Conservation (phyloP, 2,329 filamentous ascomycete species). For the Fusarium euwallaceae region DNA sequence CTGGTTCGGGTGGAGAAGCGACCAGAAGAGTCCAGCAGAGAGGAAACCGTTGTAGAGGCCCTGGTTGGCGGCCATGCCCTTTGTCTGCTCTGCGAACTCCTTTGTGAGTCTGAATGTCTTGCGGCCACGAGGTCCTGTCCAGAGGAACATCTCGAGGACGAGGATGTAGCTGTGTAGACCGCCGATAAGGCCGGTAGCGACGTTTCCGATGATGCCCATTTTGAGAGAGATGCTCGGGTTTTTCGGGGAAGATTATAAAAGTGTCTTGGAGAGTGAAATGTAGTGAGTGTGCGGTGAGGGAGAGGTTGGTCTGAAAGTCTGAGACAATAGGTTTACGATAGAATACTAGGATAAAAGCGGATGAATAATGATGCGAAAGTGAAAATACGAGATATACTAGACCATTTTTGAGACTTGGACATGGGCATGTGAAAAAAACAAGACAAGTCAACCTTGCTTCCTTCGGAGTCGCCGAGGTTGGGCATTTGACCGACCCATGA, state of each 20-base stretch:
- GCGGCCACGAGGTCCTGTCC: slow-evolving; percentile 60
- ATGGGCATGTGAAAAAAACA: slow-evolving; percentile 11
- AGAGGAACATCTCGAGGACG: slow-evolving; percentile 64
- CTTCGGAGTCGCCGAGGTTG: slow-evolving; percentile 4
- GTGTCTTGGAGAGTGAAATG: neutral
- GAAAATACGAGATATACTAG: slow-evolving; percentile 16
- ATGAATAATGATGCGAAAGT: slow-evolving; percentile 32
- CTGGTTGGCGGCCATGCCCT: slow-evolving; percentile 62
- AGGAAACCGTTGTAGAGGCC: slow-evolving; percentile 67
- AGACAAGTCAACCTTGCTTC: slow-evolving; percentile 5
- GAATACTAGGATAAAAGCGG: slow-evolving; percentile 9
- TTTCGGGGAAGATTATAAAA: neutral
- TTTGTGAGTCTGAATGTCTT: slow-evolving; percentile 59
- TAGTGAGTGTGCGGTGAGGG: neutral
- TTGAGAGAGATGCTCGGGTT: neutral
- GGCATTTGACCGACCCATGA: slow-evolving; percentile 17
- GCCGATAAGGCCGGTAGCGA: slow-evolving; percentile 56
- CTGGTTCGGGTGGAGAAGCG: slow-evolving; percentile 58
- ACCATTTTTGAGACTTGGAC: slow-evolving; percentile 5
- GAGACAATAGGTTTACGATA: slow-evolving; percentile 12
- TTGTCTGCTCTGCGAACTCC: slow-evolving; percentile 61
- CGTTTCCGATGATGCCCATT: slow-evolving; percentile 53
- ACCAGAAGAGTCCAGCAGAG: slow-evolving; percentile 63
- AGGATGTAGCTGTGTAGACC: slow-evolving; percentile 63
- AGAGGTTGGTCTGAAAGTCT: neutral